Conservation (phyloP, 306 rosid genomes). For the Comarum palustre region DNA sequence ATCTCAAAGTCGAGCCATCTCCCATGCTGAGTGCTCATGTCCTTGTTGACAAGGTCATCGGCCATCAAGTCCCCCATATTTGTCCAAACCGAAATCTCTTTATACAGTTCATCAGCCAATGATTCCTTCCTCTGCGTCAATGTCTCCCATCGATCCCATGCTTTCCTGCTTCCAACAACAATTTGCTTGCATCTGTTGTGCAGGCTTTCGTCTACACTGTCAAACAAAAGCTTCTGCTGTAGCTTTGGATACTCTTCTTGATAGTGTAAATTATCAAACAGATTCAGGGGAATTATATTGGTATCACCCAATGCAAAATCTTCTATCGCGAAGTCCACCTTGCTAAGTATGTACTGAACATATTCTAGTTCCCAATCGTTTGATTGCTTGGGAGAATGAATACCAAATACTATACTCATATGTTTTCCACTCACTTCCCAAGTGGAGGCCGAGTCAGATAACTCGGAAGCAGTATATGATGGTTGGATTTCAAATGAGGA, state of each 20-base stretch:
- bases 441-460: conserved; percentile 35
- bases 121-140: conserved; percentile 38
- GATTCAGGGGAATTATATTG: conserved; percentile 45
- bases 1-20: conserved; percentile 67
- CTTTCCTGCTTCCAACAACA: conserved; percentile 47
- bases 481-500: conserved; percentile 35
- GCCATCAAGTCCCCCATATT: conserved; percentile 57
- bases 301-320: conserved; percentile 44
- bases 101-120: conserved; percentile 57
- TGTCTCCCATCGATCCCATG: conserved; percentile 45
- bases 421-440: conserved; percentile 29
- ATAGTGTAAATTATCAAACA: conserved; percentile 55
- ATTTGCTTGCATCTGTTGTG: conserved; percentile 41
- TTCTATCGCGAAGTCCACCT: conserved; percentile 48
- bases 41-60: conserved; percentile 71
- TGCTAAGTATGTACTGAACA: conserved; percentile 48
- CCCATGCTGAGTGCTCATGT: conserved; percentile 71
- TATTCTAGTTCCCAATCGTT: conserved; percentile 60
- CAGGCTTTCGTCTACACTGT: conserved; percentile 54
- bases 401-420: conserved; percentile 21
- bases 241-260: conserved; percentile 41
- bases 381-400: conserved; percentile 31
- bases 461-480: conserved; percentile 28
- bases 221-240: conserved; percentile 58
- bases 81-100: conserved; percentile 54